Evolutionary conservation across 495 filamentous ascomycete species (phyloP).

Genomic region (Penicillium coffeae): DNA sequence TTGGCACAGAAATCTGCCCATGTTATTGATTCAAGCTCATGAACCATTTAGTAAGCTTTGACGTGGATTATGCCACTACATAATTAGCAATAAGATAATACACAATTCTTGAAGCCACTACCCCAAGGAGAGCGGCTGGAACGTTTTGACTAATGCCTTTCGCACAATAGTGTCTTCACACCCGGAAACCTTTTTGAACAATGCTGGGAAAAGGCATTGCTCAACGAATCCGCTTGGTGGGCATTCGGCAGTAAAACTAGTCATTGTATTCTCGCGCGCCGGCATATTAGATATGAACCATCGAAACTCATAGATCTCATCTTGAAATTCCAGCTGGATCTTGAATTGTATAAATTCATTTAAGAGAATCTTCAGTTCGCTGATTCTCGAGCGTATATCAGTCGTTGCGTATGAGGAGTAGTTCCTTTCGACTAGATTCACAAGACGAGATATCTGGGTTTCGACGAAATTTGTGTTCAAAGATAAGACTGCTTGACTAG

Average conservation of each 20-base stretch:
- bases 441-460: too few relatives aligned
- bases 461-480: too few relatives aligned
- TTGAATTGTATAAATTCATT: slow-evolving; percentile 16
- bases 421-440: too few relatives aligned
- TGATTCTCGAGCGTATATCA: not conserved
- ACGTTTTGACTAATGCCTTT: slow-evolving; percentile 8
- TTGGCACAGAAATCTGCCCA: too few relatives aligned
- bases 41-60: too few relatives aligned
- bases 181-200: not conserved
- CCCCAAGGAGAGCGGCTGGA: not conserved
- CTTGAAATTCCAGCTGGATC: slow-evolving; percentile 17
- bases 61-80: too few relatives aligned
- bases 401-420: too few relatives aligned
- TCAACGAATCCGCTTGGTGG: not conserved
- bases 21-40: too few relatives aligned
- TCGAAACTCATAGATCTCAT: slow-evolving; percentile 12
- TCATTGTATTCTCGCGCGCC: slow-evolving; percentile 7
- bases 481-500: slow-evolving; percentile 6
- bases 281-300: slow-evolving; percentile 2
- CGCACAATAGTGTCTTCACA: not conserved
- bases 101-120: too few relatives aligned
- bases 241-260: not conserved
- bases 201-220: slow-evolving; percentile 9
- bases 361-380: slow-evolving; percentile 7
- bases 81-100: too few relatives aligned